Conservation (phyloP, 2,329 filamentous ascomycete species). For the Fusarium proliferatum region DNA sequence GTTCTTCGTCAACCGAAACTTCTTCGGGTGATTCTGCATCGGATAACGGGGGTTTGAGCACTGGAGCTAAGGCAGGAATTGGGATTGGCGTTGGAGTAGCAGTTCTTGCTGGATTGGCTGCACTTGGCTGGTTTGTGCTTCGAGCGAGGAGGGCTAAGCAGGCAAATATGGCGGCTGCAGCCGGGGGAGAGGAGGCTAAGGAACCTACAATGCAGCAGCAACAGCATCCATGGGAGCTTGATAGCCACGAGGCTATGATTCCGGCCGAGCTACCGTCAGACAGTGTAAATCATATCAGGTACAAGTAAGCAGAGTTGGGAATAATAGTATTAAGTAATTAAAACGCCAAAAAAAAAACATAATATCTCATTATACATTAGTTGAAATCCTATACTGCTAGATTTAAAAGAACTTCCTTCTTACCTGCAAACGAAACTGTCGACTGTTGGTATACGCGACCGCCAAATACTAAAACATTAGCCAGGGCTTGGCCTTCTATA, state of each 20-base stretch:
- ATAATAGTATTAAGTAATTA: too few relatives aligned
- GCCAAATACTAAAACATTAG: too few relatives aligned
- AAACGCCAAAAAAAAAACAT: too few relatives aligned
- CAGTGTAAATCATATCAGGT: rapidly evolving
- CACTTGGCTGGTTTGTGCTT: neutral
- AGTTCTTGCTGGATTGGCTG: neutral
- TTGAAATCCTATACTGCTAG: too few relatives aligned
- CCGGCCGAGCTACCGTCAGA: neutral
- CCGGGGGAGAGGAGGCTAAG: neutral
- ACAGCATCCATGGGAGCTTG: neutral
- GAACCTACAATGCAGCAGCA: neutral
- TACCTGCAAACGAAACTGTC: too few relatives aligned
- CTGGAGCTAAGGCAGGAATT: neutral
- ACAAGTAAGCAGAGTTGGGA: neutral
- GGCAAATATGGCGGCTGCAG: neutral
- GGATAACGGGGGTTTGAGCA: neutral
- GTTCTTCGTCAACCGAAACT: rapidly evolving
- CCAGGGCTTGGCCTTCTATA: too few relatives aligned
- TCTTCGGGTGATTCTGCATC: neutral
- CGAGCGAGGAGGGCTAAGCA: constrained; percentile 2
- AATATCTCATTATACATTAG: too few relatives aligned
- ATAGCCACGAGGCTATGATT: neutral
- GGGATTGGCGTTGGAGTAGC: neutral
- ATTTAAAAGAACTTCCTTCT: too few relatives aligned
- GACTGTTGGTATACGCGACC: too few relatives aligned